Percentiles rank a stretch among this genome's conserved stretches.
Evolutionary conservation across 2,329 filamentous ascomycete genomes (phyloP).

Genomic region (Trichophyton benhamiae): DNA sequence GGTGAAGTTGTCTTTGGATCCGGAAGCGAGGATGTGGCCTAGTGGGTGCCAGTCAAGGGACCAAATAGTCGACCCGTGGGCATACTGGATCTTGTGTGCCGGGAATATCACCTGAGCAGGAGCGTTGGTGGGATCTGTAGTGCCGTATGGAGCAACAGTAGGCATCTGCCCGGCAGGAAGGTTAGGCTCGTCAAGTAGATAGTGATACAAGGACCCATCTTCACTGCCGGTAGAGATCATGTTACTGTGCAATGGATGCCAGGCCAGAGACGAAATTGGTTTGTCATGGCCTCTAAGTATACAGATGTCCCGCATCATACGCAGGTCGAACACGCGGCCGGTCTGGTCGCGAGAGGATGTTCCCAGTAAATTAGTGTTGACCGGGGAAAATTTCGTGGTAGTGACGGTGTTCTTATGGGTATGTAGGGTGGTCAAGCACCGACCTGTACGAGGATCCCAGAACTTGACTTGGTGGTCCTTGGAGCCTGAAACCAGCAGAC

Average conservation of each 20-base stretch:
- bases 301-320: constrained; percentile 97
- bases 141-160: constrained; percentile 73
- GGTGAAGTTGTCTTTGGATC: constrained; percentile 91
- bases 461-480: constrained; percentile 97
- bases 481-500: constrained; percentile 84
- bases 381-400: constrained; percentile 78
- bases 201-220: constrained; percentile 83
- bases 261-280: constrained; percentile 81
- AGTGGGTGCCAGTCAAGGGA: constrained; percentile 96
- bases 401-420: constrained; percentile 97
- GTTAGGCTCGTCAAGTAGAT: constrained; percentile 91
- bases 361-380: constrained; percentile 71
- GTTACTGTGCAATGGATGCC: constrained; percentile 86
- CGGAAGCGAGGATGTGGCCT: constrained; percentile 87
- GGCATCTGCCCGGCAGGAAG: constrained; percentile 59
- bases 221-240: constrained; percentile 81
- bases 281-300: constrained; percentile 91
- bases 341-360: constrained; percentile 90
- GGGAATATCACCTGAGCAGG: constrained; percentile 86
- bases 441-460: constrained; percentile 88
- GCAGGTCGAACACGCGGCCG: constrained; percentile 82
- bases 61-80: constrained; percentile 94
- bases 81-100: constrained; percentile 72
- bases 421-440: constrained; percentile 84
- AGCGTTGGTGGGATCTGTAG: constrained; percentile 62